Base-by-base conservation (phyloP, 176 grass and related monocot genomes). In the Tuctoria greenei region DNA sequence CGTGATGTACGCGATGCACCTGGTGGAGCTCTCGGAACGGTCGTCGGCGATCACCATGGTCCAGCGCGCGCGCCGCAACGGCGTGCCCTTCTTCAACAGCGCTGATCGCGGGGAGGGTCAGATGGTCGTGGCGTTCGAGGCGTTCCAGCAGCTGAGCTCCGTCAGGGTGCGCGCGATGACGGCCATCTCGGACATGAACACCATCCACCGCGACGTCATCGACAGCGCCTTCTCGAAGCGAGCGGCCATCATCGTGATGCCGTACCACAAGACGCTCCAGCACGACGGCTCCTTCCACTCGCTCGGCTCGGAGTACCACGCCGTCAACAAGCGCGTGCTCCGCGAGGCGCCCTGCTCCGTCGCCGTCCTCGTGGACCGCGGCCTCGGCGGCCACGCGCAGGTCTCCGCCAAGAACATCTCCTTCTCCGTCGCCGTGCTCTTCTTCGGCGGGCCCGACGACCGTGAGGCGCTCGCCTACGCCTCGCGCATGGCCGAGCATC, bases 361-460 rank as follows among this genome's bases (percentile, higher is more conserved):
- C 28, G 90, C 63, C 54, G 50, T 97, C 62, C 80, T 97, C 68
- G 85, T 93, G 17, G 93, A 97, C 87, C 90, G 93, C 6, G 93
- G 93, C 39, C 86, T 97, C 21, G 90, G 93, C 6, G 93, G 90
- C 16, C 61, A 74, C 18, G 85, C 87, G 11, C 90, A 93, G 64
- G 85, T 97, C 13, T 26, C 90, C 14, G 78, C 93, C 23, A 68
- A 54, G 52, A 85, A 90, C 66, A 75, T 97, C 8, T 8, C 71
- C 7, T 88, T 79, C 79, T 67, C 82, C 25, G 89, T 93, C 18
- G 74, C 69, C 0, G 8, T 59, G 43, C 66, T 97, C 66, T 97
- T 93, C 75, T 97, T 97, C 45, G 90, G 93, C 3, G 93, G 93
- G 0, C 12, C 90, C 2, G 90, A 97, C 65, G 93, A 97, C 82